These are phyloP conservation scores for Labyrinthula sp. DNA, from an alignment of 352 stramenopile genomes.

Conservation along the genomic window DNA sequence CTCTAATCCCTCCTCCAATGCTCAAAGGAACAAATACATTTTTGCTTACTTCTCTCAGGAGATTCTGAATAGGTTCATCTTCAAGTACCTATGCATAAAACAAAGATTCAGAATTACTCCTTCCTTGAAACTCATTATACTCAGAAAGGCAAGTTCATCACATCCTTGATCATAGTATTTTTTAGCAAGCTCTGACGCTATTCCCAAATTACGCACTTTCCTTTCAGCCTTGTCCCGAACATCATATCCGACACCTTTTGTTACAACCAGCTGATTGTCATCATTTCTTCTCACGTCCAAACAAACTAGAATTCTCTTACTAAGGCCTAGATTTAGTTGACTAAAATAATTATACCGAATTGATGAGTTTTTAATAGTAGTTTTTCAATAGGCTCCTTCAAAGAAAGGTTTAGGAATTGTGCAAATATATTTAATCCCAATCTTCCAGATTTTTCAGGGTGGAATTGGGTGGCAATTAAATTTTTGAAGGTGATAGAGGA, in stretches of 20 bases:
- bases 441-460: conserved; percentile 86
- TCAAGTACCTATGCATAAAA: conserved; percentile 82
- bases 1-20: conserved; percentile 85
- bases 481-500: conserved; percentile 75
- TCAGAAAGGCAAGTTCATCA: conserved; percentile 91
- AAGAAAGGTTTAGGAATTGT: conserved; percentile 60
- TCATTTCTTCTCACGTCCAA: conserved; percentile 88
- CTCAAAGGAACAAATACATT: conserved; percentile 90
- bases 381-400: not conserved
- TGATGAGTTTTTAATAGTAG: no score
- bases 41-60: conserved; percentile 76
- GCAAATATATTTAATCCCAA: conserved; percentile 69
- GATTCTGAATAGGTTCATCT: conserved; percentile 82
- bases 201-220: conserved; percentile 85
- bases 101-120: no score
- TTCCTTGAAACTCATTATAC: conserved; percentile 93
- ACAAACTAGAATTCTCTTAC: conserved; percentile 83
- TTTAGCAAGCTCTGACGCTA: conserved; percentile 73
- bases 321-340: conserved; percentile 40
- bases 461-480: conserved; percentile 90
- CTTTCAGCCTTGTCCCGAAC: conserved; percentile 65
- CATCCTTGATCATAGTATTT: conserved; percentile 85
- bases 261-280: conserved; percentile 83
- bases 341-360: no score
- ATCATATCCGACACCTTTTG: conserved; percentile 96